A percentile compares a stretch with the other conserved stretches of the same genome.
Conservation (phyloP, 495 filamentous ascomycete genomes). For the Neurospora sp. region DNA sequence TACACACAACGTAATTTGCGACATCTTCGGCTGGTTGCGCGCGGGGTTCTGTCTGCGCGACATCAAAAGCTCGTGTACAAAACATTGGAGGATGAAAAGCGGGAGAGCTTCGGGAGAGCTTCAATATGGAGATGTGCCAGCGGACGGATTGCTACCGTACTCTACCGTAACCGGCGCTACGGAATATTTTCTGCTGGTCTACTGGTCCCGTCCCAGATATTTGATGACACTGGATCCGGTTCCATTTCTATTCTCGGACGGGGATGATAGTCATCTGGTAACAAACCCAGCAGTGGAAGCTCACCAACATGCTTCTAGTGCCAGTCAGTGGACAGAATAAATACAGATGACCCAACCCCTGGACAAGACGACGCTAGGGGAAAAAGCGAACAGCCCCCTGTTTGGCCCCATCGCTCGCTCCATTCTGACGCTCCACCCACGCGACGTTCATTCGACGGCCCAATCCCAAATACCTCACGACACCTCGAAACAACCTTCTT, state of each 20-base stretch:
- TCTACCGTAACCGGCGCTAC: not conserved
- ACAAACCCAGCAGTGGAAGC: not conserved
- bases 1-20: not conserved
- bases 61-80: not conserved
- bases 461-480: conserved; percentile 1
- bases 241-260: not conserved
- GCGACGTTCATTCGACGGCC: conserved; percentile 2
- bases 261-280: not conserved
- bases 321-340: not conserved
- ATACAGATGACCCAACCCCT: not conserved
- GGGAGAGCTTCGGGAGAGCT: not conserved
- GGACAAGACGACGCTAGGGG: not conserved
- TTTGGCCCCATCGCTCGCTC: not conserved
- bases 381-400: not conserved
- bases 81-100: not conserved
- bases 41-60: not conserved
- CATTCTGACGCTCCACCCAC: conserved; percentile 10
- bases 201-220: not conserved
- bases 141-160: not conserved
- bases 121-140: not conserved
- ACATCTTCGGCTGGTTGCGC: not conserved
- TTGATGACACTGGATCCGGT: not conserved
- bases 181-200: not conserved
- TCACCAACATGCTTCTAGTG: not conserved
- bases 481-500: not conserved